A percentile compares a stretch with the other conserved stretches of the same genome.
phyloP scores from a whole-genome alignment of 306 rosid genomes.

The Malus sylvestris region DNA sequence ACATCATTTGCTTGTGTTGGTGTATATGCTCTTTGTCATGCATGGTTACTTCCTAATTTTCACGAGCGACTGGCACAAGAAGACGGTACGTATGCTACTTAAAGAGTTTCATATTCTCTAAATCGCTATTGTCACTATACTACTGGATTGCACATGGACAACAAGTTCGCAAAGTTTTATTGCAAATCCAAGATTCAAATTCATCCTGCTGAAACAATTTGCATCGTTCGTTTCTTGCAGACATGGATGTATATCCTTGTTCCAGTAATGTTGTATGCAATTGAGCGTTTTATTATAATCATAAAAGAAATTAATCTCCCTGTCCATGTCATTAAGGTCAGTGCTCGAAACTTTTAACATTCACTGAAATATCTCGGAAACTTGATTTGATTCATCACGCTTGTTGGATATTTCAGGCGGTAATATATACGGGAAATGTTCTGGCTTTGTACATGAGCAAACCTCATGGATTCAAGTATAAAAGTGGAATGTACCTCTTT shows the following conservation, averaged over 20 bases:
- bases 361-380: neutral
- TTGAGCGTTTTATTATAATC: slow-evolving; percentile 46
- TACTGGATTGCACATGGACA: neutral
- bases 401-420: slow-evolving; percentile 51
- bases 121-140: neutral
- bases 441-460: slow-evolving; percentile 74
- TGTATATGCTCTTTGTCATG: slow-evolving; percentile 45
- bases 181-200: neutral
- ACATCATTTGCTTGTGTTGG: slow-evolving; percentile 75
- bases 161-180: neutral
- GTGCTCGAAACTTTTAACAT: slow-evolving; percentile 1
- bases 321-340: slow-evolving; percentile 61
- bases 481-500: slow-evolving; percentile 90
- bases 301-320: slow-evolving; percentile 43
- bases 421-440: slow-evolving; percentile 75
- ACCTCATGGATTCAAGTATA: slow-evolving; percentile 67
- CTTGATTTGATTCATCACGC: slow-evolving; percentile 6
- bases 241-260: slow-evolving; percentile 85
- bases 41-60: slow-evolving; percentile 73
- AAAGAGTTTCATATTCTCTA: neutral
- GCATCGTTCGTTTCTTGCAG: slow-evolving; percentile 33
- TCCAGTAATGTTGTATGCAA: slow-evolving; percentile 54
- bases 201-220: neutral
- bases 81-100: slow-evolving; percentile 49
- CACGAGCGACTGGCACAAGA: slow-evolving; percentile 44